These are phyloP conservation scores for Cucurbita moschata DNA, from an alignment of 306 rosid species.

Conservation along the genomic window DNA sequence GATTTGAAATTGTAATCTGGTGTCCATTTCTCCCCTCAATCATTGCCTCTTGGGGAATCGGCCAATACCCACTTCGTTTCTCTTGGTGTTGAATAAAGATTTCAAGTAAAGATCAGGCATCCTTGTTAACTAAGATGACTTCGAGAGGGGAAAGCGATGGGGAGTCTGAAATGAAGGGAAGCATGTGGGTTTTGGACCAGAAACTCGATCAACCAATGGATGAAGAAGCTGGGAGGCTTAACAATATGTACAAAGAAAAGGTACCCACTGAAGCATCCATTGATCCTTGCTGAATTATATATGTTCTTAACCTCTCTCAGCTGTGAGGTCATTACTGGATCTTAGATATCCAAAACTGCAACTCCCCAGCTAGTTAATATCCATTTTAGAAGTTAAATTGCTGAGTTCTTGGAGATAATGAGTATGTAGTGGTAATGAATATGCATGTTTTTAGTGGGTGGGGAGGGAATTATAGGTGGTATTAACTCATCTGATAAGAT, in stretches of 20 bases:
- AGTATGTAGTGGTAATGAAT: background rate
- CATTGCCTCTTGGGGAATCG: background rate
- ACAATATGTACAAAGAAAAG: slow-evolving; percentile 83
- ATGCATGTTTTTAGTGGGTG: background rate
- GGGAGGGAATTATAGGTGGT: background rate
- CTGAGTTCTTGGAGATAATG: background rate
- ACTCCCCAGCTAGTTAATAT: background rate
- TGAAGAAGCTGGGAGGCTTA: slow-evolving; percentile 82
- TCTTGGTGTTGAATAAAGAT: slow-evolving; percentile 9
- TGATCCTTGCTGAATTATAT: background rate
- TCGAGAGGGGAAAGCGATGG: slow-evolving; percentile 45
- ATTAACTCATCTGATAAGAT: slow-evolving; percentile 17
- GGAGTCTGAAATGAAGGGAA: slow-evolving; percentile 39
- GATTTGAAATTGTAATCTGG: background rate
- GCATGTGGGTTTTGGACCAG: slow-evolving; percentile 93
- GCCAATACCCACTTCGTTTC: background rate
- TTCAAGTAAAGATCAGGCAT: slow-evolving; percentile 24
- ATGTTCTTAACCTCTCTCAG: background rate
- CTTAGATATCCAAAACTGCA: background rate
- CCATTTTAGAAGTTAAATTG: background rate
- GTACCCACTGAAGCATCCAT: slow-evolving; percentile 12
- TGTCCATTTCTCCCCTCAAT: background rate
- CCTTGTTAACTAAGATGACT: slow-evolving; percentile 31
- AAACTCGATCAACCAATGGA: slow-evolving; percentile 92
- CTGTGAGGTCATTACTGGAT: background rate